Percentiles rank a stretch among this genome's conserved stretches.
Evolutionary conservation across 2,329 filamentous ascomycete species (phyloP).

Genomic region (Fulvia fulva): DNA sequence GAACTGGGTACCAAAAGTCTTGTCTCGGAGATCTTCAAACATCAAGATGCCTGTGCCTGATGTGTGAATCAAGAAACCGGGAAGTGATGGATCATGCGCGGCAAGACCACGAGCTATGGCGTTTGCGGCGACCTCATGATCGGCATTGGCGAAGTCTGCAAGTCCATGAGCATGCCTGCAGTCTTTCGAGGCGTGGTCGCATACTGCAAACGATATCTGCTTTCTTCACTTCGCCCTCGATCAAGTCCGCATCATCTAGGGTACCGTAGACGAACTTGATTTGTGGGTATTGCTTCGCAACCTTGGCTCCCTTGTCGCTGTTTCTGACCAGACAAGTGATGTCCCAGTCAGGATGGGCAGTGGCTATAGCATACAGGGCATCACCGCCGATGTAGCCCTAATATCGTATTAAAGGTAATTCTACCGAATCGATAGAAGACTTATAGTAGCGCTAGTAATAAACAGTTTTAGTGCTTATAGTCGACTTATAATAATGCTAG

Average conservation of each 20-base stretch:
- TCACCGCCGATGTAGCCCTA: constrained; percentile 32
- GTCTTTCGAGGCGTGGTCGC: constrained; percentile 14
- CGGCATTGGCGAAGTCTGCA: constrained; percentile 43
- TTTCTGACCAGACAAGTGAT: constrained; percentile 50
- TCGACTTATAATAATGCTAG: background rate
- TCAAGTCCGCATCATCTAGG: constrained; percentile 42
- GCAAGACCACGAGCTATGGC: constrained; percentile 52
- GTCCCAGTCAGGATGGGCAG: constrained; percentile 47
- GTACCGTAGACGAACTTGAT: constrained; percentile 51
- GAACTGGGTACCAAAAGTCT: constrained; percentile 44
- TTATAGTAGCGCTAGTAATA: background rate
- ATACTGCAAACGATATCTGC: constrained; percentile 50
- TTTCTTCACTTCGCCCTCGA: constrained; percentile 44
- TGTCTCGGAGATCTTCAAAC: constrained; percentile 45
- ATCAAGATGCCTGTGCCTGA: constrained; percentile 55
- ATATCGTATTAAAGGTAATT: background rate
- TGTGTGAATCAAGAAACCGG: constrained; percentile 45
- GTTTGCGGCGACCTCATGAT: constrained; percentile 43
- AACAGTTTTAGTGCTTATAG: background rate
- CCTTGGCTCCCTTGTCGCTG: constrained; percentile 45
- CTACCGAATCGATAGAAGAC: background rate
- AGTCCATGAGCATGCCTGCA: background rate
- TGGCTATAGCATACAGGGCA: constrained; percentile 41
- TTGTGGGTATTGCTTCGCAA: constrained; percentile 46
- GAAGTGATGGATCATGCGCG: constrained; percentile 38